These are phyloP conservation scores for Suillus tomentosus DNA, from an alignment of 768 basidiomycete genomes.

Conservation along the genomic window DNA sequence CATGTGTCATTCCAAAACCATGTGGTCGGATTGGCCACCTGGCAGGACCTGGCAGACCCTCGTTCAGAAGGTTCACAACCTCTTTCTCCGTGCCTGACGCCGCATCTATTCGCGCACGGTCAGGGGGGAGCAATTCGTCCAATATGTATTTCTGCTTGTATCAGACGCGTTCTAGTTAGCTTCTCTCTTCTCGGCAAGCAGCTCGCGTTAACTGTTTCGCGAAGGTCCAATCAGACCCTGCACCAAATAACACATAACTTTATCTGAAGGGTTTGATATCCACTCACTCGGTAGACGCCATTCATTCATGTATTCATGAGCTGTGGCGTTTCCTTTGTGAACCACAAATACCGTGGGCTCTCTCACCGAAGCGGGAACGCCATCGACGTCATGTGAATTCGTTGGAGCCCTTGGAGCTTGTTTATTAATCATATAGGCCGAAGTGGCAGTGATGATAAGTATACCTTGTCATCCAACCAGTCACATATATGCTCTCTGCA, in stretches of 20 bases:
- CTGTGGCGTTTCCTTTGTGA: background rate
- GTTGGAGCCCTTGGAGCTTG: background rate
- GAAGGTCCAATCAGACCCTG: background rate
- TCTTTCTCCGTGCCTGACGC: background rate
- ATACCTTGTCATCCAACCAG: background rate
- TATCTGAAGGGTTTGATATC: background rate
- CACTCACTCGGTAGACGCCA: background rate
- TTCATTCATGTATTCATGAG: background rate
- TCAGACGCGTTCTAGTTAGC: background rate
- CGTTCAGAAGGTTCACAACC: background rate
- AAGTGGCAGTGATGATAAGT: background rate
- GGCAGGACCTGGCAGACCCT: background rate
- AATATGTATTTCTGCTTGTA: background rate
- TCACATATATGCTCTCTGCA: background rate
- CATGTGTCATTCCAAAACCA: background rate
- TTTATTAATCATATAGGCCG: too few species aligned
- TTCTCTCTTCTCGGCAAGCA: background rate
- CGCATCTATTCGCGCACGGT: background rate
- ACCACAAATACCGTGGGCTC: background rate
- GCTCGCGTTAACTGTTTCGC: background rate
- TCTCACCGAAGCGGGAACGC: background rate
- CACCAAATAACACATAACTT: background rate
- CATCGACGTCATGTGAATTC: constrained; percentile 4
- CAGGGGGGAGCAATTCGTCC: background rate
- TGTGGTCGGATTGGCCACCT: background rate